Base-by-base conservation (phyloP, 2,329 filamentous ascomycete genomes). In the Talaromyces rugulosus region DNA sequence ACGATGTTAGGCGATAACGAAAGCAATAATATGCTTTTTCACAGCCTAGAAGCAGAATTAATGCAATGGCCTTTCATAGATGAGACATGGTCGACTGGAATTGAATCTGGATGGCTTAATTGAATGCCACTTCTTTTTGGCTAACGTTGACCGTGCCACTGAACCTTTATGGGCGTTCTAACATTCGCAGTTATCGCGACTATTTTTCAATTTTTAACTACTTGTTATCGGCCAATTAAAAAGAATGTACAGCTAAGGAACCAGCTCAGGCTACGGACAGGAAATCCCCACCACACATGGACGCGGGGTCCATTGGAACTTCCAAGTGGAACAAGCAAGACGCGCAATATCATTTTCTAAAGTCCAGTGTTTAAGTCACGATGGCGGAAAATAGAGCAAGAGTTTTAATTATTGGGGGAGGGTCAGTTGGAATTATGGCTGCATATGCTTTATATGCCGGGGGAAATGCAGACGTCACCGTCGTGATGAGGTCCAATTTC, bases 401-500 rank as follows among this genome's bases (percentile, higher is more conserved):
- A 28, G 76, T 87, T 2, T 77, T 87, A 3, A 66, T 87, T 16
- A 74, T 87, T 14, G 85, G 85, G 16, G 77, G 77, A 7, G 85
- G 85, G 7, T 83, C 83, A 3, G 81, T 87, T 2, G 85, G 85
- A 14, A 81, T 84, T 1, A 83, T 87, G 69, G 80, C 80, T 5
- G 84, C 84, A 3, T 79, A 83, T 55, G 83, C 82, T 44, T 74
- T 88, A 5, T 81, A 87, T 69, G 70, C 70, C 2, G 82, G 83
- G 11, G 80, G 79, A 8, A 71, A 77, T 12, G 83, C 83, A 5
- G 74, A 66, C 2, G 84, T 87, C 3, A 85, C 84, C 0, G 74
- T 81, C 0, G 81, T 87, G 0, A 72, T 87, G 52, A 77, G 85
- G 27, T 87, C 85, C 1, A 88, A 87, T 68, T 87, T 80, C 69